These are phyloP conservation scores for Colletotrichum chlorophyti DNA, from an alignment of 2,329 filamentous ascomycete species.

Conservation along the genomic window DNA sequence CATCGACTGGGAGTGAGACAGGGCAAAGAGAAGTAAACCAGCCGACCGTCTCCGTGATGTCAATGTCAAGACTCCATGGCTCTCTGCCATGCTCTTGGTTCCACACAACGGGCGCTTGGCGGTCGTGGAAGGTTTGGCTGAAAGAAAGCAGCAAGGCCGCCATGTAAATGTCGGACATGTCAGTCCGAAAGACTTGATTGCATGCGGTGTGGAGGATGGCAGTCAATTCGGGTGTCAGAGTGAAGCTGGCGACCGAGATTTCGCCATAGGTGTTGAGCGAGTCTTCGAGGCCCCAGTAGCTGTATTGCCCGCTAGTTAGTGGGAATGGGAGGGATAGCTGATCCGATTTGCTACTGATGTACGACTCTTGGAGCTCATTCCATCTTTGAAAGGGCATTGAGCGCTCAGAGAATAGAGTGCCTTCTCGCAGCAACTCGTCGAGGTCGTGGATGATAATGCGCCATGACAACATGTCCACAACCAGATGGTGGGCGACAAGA, in stretches of 20 bases:
- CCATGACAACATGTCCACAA: conserved; percentile 59
- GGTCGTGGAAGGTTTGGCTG: conserved; percentile 59
- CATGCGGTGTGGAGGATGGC: conserved; percentile 49
- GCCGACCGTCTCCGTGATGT: conserved; percentile 63
- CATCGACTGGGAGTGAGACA: conserved; percentile 49
- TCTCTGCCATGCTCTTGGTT: conserved; percentile 58
- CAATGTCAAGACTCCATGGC: conserved; percentile 50
- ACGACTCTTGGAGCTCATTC: conserved; percentile 52
- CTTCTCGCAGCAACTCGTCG: conserved; percentile 54
- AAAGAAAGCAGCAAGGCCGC: conserved; percentile 63
- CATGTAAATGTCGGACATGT: conserved; percentile 60
- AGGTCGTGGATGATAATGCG: conserved; percentile 56
- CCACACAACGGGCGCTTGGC: conserved; percentile 58
- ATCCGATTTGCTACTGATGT: conserved; percentile 39
- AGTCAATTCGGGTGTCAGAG: conserved; percentile 49
- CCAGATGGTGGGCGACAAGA: conserved; percentile 58
- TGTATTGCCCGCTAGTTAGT: conserved; percentile 45
- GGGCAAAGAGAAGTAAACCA: conserved; percentile 67
- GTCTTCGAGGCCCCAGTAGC: conserved; percentile 55
- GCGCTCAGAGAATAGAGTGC: conserved; percentile 50
- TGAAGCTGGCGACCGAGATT: conserved; percentile 48
- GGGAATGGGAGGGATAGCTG: conserved; percentile 45
- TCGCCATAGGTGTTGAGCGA: conserved; percentile 53
- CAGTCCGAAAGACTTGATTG: conserved; percentile 56
- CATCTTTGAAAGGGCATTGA: conserved; percentile 57